Evolutionary conservation across 1,284 basidiomycete species (phyloP), one percentile per base, ranked within the genome.

Genomic region (Boletus subluridellus): DNA sequence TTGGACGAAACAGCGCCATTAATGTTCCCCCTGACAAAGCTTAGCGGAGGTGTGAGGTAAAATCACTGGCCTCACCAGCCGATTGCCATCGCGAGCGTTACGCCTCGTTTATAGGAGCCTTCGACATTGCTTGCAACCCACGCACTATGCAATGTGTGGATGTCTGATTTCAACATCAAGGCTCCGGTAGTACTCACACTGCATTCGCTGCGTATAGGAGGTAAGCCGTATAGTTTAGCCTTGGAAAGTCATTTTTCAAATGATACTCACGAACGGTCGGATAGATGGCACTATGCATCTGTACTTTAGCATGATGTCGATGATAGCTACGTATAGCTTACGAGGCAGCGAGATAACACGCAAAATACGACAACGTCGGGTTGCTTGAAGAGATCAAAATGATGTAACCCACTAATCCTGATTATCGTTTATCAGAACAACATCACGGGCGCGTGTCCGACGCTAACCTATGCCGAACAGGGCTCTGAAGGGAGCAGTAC

Each of bases 61-160:
- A 45, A 21, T 24, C 41, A 21, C 28, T 21, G 47, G 44, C 57
- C 70, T 60, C 37, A 74, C 73, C 68, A 73, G 46, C 73, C 70
- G 44, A 76, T 72, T 2, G 69, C 69, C 68, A 76, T 67, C 8
- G 67, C 77, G 8, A 78, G 73, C n/a, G 77, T 77, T 38, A 78
- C 71, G 30, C 70, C 70, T 35, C 77, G 71, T 58, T 77, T 78
- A 56, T 75, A 78, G 4, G 71, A 67, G 14, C 78, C 77, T 60
- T 85, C 82, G 38, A 79, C 74, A 55, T 82, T 82, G 52, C 76
- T 72, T 12, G 80, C 78, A 2, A 81, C 76, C 77, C 82, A 82
- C 26, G 83, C 80, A 17, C 80, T 67, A 32, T 75, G 59, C 21
- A 48, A 42, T 17, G 35, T 42, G 34, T 59, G 14, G 54, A 37